phyloP scores from a whole-genome alignment of 805 yeast species.

The Candida silvatica region DNA sequence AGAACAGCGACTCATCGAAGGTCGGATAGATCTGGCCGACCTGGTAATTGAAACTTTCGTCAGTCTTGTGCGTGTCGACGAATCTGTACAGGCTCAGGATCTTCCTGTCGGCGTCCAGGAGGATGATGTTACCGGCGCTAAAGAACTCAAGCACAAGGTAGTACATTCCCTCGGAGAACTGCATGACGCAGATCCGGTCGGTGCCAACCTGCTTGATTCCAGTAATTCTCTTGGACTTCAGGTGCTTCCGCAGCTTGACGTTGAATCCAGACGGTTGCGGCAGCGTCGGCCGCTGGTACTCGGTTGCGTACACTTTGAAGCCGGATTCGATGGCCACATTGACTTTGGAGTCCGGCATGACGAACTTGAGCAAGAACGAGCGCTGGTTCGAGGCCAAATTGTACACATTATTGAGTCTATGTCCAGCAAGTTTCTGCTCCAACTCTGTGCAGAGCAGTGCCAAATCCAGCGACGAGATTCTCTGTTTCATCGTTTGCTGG shows the following conservation, averaged over 20 bases:
- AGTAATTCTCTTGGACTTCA: slow-evolving; percentile 72
- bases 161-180: slow-evolving; percentile 74
- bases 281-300: slow-evolving; percentile 72
- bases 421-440: slow-evolving; percentile 43
- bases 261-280: slow-evolving; percentile 82
- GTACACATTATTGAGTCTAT: slow-evolving; percentile 77
- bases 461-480: slow-evolving; percentile 79
- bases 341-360: slow-evolving; percentile 74
- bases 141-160: slow-evolving; percentile 84
- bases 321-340: slow-evolving; percentile 81
- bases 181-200: slow-evolving; percentile 77
- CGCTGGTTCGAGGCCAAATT: slow-evolving; percentile 64
- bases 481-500: slow-evolving; percentile 50
- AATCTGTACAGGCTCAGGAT: slow-evolving; percentile 71
- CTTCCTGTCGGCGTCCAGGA: slow-evolving; percentile 59
- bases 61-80: slow-evolving; percentile 54
- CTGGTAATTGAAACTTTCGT: slow-evolving; percentile 39
- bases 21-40: slow-evolving; percentile 65
- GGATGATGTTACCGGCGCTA: slow-evolving; percentile 86
- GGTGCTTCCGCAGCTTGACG: slow-evolving; percentile 75
- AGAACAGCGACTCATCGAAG: slow-evolving; percentile 49
- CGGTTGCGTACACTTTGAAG: slow-evolving; percentile 67
- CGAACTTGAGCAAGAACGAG: slow-evolving; percentile 72
- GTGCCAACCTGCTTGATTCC: slow-evolving; percentile 64
- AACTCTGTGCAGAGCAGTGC: slow-evolving; percentile 65